Evolutionary conservation across 2,329 filamentous ascomycete species (phyloP).

Genomic region (Cladosporium velox): DNA sequence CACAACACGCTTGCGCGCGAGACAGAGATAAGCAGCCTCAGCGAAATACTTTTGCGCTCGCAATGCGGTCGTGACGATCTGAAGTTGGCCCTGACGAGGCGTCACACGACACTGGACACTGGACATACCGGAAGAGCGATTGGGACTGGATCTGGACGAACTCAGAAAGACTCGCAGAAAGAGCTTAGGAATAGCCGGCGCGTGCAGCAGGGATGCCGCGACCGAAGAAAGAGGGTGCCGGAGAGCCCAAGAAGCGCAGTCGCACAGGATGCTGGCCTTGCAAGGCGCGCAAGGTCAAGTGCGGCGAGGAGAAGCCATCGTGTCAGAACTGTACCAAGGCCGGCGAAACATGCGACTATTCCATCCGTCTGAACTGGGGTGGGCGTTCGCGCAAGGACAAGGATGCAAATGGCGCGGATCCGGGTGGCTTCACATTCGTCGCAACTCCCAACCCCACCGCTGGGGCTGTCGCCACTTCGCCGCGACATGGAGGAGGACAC

Average conservation of each 20-base stretch:
- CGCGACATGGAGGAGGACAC: slow-evolving; percentile 21
- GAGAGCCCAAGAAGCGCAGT: slow-evolving; percentile 65
- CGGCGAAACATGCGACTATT: slow-evolving; percentile 76
- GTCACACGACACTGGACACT: slow-evolving; percentile 8
- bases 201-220: slow-evolving; percentile 57
- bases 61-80: slow-evolving; percentile 14
- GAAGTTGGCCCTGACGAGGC: not conserved
- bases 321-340: slow-evolving; percentile 70
- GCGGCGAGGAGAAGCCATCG: slow-evolving; percentile 73
- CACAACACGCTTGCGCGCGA: not conserved
- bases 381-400: slow-evolving; percentile 62
- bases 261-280: slow-evolving; percentile 75
- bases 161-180: not conserved
- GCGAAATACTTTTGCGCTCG: slow-evolving; percentile 15
- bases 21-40: slow-evolving; percentile 19
- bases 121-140: slow-evolving; percentile 2
- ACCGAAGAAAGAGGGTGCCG: slow-evolving; percentile 59
- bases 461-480: slow-evolving; percentile 18
- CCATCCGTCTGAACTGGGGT: slow-evolving; percentile 78
- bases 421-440: slow-evolving; percentile 35
- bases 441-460: slow-evolving; percentile 24
- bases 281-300: slow-evolving; percentile 78
- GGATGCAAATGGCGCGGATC: slow-evolving; percentile 33
- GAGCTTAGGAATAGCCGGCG: slow-evolving; percentile 2
- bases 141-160: not conserved